A percentile compares a stretch with the other conserved stretches of the same genome.
These are phyloP conservation scores for Pseudonitzschia pungens DNA, from an alignment of 108 stramenopile species.

Conservation along the genomic window DNA sequence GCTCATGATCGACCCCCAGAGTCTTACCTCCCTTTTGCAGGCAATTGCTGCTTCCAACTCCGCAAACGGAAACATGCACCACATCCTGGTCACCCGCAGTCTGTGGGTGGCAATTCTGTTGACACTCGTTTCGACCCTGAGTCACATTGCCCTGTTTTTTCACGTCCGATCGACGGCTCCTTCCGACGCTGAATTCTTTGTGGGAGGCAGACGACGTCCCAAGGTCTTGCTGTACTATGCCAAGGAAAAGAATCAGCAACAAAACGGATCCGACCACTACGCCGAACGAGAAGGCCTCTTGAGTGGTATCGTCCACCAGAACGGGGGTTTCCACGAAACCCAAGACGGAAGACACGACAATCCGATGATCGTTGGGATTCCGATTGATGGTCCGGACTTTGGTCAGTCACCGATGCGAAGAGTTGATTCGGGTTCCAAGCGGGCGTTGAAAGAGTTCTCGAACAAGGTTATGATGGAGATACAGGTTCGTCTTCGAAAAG, in stretches of 20 bases:
- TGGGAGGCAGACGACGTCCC: conserved; percentile 20
- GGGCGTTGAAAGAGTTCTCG: conserved; percentile 21
- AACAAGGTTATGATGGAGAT: conserved; percentile 48
- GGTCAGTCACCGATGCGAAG: background rate
- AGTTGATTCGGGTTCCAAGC: conserved; percentile 1
- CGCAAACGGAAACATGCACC: conserved; percentile 12
- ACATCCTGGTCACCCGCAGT: conserved; percentile 35
- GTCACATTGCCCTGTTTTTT: conserved; percentile 72
- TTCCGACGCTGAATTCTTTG: conserved; percentile 34
- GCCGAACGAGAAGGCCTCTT: conserved; percentile 27
- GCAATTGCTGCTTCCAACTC: background rate
- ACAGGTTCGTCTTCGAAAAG: conserved; percentile 32
- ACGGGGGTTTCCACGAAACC: background rate
- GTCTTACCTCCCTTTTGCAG: conserved; percentile 36
- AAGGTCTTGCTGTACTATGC: conserved; percentile 34
- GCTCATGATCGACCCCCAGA: conserved; percentile 53
- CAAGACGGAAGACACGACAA: background rate
- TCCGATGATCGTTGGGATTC: background rate
- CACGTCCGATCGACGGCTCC: conserved; percentile 84
- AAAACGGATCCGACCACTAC: background rate
- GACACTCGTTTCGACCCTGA: conserved; percentile 48
- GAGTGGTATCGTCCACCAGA: background rate
- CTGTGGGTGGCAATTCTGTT: conserved; percentile 61
- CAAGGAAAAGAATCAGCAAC: conserved; percentile 13
- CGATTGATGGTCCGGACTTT: background rate